phyloP scores from a whole-genome alignment of 441 rosid genomes.

The Bruguiera hainesii region DNA sequence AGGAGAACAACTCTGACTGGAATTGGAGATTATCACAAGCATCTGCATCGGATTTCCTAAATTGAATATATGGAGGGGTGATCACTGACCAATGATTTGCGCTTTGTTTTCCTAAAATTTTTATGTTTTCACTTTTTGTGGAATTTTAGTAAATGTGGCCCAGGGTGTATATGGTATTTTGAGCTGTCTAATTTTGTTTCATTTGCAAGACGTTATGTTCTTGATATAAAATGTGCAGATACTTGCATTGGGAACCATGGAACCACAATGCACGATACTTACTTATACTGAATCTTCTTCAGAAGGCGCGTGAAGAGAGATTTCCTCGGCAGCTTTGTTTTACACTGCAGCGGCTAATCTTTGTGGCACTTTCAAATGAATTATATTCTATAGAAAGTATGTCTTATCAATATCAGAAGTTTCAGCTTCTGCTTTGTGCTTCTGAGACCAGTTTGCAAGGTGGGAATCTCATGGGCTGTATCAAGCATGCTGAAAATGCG shows the following conservation, averaged over 20 bases:
- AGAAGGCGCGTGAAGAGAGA: constrained; percentile 88
- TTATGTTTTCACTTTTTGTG: too few relatives aligned
- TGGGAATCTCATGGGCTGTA: constrained; percentile 41
- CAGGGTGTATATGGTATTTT: too few relatives aligned
- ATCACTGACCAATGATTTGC: background rate
- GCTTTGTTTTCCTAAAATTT: background rate
- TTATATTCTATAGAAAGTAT: constrained; percentile 34
- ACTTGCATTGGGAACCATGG: constrained; percentile 79
- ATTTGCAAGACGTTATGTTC: constrained; percentile 7
- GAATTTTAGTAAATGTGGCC: too few relatives aligned
- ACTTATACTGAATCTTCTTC: constrained; percentile 75
- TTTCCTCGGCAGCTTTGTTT: constrained; percentile 61
- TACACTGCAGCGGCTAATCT: constrained; percentile 48
- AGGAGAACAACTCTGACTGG: too few relatives aligned
- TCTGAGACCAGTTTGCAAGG: constrained; percentile 77
- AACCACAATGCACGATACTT: constrained; percentile 58
- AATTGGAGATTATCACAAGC: too few relatives aligned
- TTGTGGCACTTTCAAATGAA: constrained; percentile 56
- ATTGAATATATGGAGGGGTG: background rate
- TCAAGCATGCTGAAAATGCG: constrained; percentile 52
- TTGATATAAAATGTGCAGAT: constrained; percentile 45
- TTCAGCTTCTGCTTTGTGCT: constrained; percentile 84
- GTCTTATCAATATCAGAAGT: constrained; percentile 52
- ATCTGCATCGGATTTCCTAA: too few relatives aligned
- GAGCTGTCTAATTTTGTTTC: too few relatives aligned